These are phyloP conservation scores for Botryosphaeria dothidea DNA, from an alignment of 2,329 filamentous ascomycete species.

Conservation along the genomic window DNA sequence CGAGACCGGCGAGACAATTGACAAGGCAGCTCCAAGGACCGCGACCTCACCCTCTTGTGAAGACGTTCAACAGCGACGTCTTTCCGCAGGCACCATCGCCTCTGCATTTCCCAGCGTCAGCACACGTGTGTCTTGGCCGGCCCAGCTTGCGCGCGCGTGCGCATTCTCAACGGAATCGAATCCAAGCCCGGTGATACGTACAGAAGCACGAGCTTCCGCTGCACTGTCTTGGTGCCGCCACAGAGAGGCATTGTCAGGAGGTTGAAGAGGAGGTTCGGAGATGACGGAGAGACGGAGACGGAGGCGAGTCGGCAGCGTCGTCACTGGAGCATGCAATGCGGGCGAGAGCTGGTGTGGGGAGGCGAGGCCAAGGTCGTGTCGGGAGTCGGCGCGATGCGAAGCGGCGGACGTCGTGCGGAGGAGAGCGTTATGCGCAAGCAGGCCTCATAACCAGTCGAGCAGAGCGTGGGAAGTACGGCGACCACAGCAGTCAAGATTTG, in stretches of 20 bases:
- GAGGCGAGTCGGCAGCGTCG: slow-evolving; percentile 1
- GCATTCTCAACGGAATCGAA: slow-evolving; percentile 14
- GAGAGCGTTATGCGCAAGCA: background rate
- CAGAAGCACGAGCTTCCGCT: slow-evolving; percentile 95
- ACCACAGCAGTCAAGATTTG: slow-evolving; percentile 12
- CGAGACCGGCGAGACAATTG: slow-evolving; percentile 10
- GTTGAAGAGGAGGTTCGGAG: slow-evolving; percentile 13
- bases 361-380: background rate
- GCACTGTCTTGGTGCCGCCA: slow-evolving; percentile 69
- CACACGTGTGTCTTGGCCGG: slow-evolving; percentile 22
- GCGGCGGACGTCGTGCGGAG: slow-evolving; percentile 3
- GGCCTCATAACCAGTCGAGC: slow-evolving; percentile 9
- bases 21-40: slow-evolving; percentile 24
- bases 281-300: slow-evolving; percentile 17
- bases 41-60: slow-evolving; percentile 81
- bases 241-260: slow-evolving; percentile 47
- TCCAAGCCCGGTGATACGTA: slow-evolving; percentile 49
- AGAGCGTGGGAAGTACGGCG: slow-evolving; percentile 1
- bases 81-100: slow-evolving; percentile 97
- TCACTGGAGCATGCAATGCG: slow-evolving; percentile 4
- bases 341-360: slow-evolving; percentile 1
- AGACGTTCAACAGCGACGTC: slow-evolving; percentile 95
- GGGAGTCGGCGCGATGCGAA: slow-evolving; percentile 9
- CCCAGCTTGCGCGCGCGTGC: slow-evolving; percentile 25
- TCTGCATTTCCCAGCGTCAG: slow-evolving; percentile 48